A percentile compares a stretch with the other conserved stretches of the same genome.
phyloP scores from a whole-genome alignment of 306 rosid species.

The Castanea crenata region DNA sequence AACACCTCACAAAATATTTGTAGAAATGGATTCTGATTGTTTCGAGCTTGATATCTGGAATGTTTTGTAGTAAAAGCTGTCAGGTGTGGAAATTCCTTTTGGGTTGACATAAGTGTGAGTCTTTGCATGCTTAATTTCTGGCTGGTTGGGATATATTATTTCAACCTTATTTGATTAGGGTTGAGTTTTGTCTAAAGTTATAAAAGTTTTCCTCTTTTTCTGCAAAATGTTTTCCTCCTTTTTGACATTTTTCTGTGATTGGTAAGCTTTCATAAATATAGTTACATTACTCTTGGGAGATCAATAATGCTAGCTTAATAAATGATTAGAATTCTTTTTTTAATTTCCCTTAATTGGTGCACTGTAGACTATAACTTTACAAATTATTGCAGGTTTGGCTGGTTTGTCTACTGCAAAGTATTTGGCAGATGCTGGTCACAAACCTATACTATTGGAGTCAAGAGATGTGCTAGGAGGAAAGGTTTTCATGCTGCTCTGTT shows the following conservation, averaged over 20 bases:
- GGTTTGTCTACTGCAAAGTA: conserved; percentile 96
- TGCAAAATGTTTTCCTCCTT: neutral
- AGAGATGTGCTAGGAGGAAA: conserved; percentile 99
- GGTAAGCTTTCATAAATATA: neutral
- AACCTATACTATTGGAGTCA: conserved; percentile 83
- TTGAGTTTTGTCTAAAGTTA: neutral
- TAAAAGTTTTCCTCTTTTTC: neutral
- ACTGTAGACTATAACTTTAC: conserved; percentile 11
- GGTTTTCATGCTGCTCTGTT: conserved; percentile 50
- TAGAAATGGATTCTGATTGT: neutral
- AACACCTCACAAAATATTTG: neutral
- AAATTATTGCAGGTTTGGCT: conserved; percentile 68
- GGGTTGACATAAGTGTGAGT: neutral
- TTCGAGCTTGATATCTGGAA: neutral
- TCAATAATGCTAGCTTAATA: neutral
- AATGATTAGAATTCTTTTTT: neutral
- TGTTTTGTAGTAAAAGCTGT: neutral
- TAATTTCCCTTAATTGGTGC: neutral
- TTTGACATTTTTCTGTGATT: neutral
- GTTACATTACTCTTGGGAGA: neutral
- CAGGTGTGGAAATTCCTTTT: neutral
- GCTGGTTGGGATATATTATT: neutral
- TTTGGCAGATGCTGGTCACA: conserved; percentile 98
- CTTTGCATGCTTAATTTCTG: neutral
- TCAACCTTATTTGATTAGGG: neutral